Evolutionary conservation across 2,329 filamentous ascomycete genomes (phyloP), one percentile per base, ranked within the genome.

Genomic region (Trichoderma sp.): DNA sequence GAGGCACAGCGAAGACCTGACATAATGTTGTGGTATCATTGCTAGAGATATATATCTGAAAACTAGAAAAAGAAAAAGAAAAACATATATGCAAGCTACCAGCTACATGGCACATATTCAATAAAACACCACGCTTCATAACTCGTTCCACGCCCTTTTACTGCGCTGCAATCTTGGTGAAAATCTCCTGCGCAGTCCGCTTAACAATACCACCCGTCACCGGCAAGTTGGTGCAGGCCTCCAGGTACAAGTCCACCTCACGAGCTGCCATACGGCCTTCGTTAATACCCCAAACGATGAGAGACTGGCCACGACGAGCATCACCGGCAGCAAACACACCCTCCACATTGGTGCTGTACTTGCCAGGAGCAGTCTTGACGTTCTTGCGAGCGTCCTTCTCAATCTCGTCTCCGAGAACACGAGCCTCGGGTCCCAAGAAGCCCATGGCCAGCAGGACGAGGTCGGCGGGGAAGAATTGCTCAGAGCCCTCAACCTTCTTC

Each of bases 211-310:
- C 96, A 82, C 96, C 96, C 41, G 95, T 97, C 74, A 97, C 93
- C 11, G 96, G 96, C 65, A 98, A 90, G 81, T 90, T 90, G 75
- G 94, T 95, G 82, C 91, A 90, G 77, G 93, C 91, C 85, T 94
- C 94, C 62, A 98, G 92, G 88, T 91, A 98, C 71, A 94, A 85
- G 84, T 98, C 96, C 75, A 98, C 93, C 85, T 98, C 95, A 77
- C 96, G 93, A 81, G 96, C 96, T 80, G 93, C 93, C 87, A 97
- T 94, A 80, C 96, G 94, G 81, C 96, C 96, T 87, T 98, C 96
- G 83, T 98, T 98, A 88, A 98, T 98, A 83, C 95, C 96, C 95
- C 95, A 98, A 79, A 98, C 95, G 85, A 98, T 98, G 75, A 98
- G 88, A 74, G 95, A 97, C 87, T 98, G 96, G 75, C 96, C 96